A percentile compares a stretch with the other conserved stretches of the same genome.
Conservation (phyloP, 2,329 filamentous ascomycete species). For the Xylariaceae sp. region DNA sequence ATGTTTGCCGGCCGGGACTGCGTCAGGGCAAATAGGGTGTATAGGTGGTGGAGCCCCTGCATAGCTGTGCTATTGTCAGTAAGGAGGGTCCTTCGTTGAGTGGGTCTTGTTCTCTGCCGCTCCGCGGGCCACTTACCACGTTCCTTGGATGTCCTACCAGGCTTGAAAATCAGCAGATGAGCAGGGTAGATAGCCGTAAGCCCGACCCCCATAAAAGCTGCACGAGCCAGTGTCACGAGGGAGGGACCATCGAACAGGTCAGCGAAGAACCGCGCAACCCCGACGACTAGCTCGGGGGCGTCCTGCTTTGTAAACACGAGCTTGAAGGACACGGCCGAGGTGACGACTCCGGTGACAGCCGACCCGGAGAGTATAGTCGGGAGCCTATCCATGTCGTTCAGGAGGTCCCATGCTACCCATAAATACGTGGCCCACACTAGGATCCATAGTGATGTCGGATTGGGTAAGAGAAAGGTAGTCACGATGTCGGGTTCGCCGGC, state of each 20-base stretch:
- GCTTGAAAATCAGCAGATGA: conserved; percentile 32
- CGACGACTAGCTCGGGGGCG: conserved; percentile 71
- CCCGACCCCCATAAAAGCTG: conserved; percentile 45
- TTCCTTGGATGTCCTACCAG: conserved; percentile 22
- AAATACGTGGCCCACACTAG: conserved; percentile 66
- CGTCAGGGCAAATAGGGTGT: conserved; percentile 75
- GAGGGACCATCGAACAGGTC: conserved; percentile 38
- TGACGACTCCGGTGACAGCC: conserved; percentile 38
- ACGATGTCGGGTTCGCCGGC: conserved; percentile 86
- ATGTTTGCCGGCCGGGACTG: conserved; percentile 83
- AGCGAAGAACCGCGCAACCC: conserved; percentile 37
- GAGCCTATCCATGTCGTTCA: conserved; percentile 37
- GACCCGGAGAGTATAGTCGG: conserved; percentile 38
- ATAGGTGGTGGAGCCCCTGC: conserved; percentile 60
- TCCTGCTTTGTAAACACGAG: conserved; percentile 82
- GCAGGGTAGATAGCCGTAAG: conserved; percentile 35
- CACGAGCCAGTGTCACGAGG: conserved; percentile 44
- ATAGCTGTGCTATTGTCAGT: conserved; percentile 26
- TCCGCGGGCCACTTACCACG: conserved; percentile 20
- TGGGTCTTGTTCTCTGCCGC: no score
- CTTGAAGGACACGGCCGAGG: conserved; percentile 74
- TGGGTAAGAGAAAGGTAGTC: conserved; percentile 59
- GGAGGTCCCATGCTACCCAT: conserved; percentile 45
- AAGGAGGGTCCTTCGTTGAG: not conserved
- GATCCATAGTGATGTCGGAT: conserved; percentile 67